Evolutionary conservation across 306 rosid genomes (phyloP).

Genomic region (Alnus glutinosa): DNA sequence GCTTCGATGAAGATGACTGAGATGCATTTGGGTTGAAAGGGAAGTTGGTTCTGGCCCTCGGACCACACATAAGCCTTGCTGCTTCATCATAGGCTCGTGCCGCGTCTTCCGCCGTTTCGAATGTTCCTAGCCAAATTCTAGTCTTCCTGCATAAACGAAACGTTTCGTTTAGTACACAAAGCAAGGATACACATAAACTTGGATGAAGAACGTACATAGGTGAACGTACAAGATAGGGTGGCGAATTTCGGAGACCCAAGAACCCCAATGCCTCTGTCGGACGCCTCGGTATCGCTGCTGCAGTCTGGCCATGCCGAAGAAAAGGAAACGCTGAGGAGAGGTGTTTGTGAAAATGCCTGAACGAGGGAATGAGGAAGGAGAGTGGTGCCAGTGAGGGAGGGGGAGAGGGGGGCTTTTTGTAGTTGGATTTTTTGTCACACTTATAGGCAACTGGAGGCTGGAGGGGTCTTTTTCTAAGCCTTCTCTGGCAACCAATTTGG

Average conservation of each 20-base stretch:
- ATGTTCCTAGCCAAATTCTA: constrained; percentile 94
- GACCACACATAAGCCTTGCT: constrained; percentile 89
- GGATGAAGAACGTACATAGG: constrained; percentile 1
- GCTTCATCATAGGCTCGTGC: constrained; percentile 95
- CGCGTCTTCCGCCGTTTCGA: constrained; percentile 95
- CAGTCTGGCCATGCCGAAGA: constrained; percentile 75
- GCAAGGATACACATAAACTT: constrained; percentile 5
- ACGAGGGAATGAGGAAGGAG: constrained; percentile 5
- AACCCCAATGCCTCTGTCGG: constrained; percentile 99
- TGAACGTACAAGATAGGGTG: constrained; percentile 83
- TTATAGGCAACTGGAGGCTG: constrained; percentile 11
- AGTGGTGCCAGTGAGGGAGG: constrained; percentile 27
- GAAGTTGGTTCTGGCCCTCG: constrained; percentile 85
- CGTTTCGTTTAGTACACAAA: constrained; percentile 11
- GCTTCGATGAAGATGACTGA: constrained; percentile 75
- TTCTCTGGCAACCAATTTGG: constrained; percentile 53
- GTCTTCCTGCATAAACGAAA: constrained; percentile 66
- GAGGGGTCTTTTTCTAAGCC: constrained; percentile 31
- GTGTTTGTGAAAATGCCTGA: constrained; percentile 39
- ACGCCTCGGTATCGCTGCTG: constrained; percentile 95
- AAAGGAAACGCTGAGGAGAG: constrained; percentile 32
- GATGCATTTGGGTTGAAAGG: constrained; percentile 74
- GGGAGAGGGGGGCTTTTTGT: constrained; percentile 49
- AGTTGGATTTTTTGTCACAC: constrained; percentile 42
- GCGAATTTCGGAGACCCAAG: constrained; percentile 99